Base-by-base conservation (phyloP, 1,139 yeast genomes). In the Yamadazyma triangularis region DNA sequence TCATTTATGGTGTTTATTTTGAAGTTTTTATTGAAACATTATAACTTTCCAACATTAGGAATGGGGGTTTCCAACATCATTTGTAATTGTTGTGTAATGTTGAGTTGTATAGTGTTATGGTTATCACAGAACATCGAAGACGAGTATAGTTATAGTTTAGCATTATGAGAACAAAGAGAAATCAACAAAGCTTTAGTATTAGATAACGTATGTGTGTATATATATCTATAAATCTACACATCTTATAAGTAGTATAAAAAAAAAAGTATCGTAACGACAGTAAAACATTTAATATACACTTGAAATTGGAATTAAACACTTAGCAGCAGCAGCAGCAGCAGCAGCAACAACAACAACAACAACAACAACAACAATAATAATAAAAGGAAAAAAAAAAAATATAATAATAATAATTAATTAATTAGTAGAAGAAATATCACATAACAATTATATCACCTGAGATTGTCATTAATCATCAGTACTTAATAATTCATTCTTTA, bases 21-120 rank as follows among this genome's bases (percentile, higher is more conserved):
- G 47, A 86, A 91, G 56, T 91, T 85, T 55, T 60, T 89, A 38
- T 68, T 87, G 47, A 86, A 87, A 41, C 83, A 83, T 44, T 85
- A 75, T 54, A 61, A 73, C 22, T 80, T 81, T 69, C 96, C 97
- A 25, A 88, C 96, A 1, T 70, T 89, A 35, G 91, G 93, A 4
- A 89, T 91, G 96, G 99, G 98, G 11, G 76, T 88, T 16, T 79
- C 87, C 38, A 91, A 91, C 55, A 88, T 91, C 29, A 72, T 84
- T 15, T 79, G 89, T 34, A 88, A 91, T 50, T 75, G 77, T 4
- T 69, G 83, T 40, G 77, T 91, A 23, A 83, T 89, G 87, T 62
- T 86, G 47, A 85, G 95, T 62, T 88, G 96, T 56, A 77, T 87
- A 33, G 69, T 81, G 4, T 66, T 91, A 47, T 91, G 97, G 97